These are phyloP conservation scores for Ramalina peruviana DNA, from an alignment of 495 filamentous ascomycete species.

Conservation along the genomic window DNA sequence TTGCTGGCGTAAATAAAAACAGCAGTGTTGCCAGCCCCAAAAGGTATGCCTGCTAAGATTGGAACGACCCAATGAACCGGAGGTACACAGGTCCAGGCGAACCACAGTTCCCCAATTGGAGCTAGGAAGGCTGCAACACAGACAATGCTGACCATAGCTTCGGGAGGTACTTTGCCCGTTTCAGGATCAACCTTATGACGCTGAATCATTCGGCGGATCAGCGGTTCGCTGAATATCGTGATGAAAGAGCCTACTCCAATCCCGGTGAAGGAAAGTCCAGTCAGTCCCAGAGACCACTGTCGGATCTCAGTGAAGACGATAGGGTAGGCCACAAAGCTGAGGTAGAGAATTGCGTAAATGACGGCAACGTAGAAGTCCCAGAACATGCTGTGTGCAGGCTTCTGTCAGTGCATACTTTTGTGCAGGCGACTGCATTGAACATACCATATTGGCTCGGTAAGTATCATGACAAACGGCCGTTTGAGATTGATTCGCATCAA, in stretches of 20 bases:
- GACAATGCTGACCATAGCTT: slow-evolving; percentile 60
- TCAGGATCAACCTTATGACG: slow-evolving; percentile 49
- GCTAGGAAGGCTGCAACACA: slow-evolving; percentile 54
- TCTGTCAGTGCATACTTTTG: background rate
- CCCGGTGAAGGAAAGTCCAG: slow-evolving; percentile 61
- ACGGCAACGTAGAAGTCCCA: slow-evolving; percentile 63
- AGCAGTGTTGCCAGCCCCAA: slow-evolving; percentile 61
- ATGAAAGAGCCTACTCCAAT: slow-evolving; percentile 62
- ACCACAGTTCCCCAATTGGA: slow-evolving; percentile 61
- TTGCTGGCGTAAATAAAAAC: slow-evolving; percentile 71
- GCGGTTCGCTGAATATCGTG: slow-evolving; percentile 51
- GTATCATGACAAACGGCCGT: slow-evolving; percentile 62
- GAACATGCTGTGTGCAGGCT: slow-evolving; percentile 38
- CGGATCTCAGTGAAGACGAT: slow-evolving; percentile 61
- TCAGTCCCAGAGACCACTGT: slow-evolving; percentile 52
- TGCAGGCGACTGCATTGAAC: slow-evolving; percentile 2
- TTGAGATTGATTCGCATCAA: slow-evolving; percentile 57
- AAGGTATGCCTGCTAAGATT: slow-evolving; percentile 63
- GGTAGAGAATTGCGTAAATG: slow-evolving; percentile 59
- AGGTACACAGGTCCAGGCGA: slow-evolving; percentile 69
- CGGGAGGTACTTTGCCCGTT: slow-evolving; percentile 53
- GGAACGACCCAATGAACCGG: slow-evolving; percentile 62
- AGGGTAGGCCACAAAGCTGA: slow-evolving; percentile 74
- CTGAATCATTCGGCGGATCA: slow-evolving; percentile 62
- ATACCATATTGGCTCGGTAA: slow-evolving; percentile 73